A percentile compares a stretch with the other conserved stretches of the same genome.
Conservation (phyloP, 2,329 filamentous ascomycete species). For the Coniella vitis region DNA sequence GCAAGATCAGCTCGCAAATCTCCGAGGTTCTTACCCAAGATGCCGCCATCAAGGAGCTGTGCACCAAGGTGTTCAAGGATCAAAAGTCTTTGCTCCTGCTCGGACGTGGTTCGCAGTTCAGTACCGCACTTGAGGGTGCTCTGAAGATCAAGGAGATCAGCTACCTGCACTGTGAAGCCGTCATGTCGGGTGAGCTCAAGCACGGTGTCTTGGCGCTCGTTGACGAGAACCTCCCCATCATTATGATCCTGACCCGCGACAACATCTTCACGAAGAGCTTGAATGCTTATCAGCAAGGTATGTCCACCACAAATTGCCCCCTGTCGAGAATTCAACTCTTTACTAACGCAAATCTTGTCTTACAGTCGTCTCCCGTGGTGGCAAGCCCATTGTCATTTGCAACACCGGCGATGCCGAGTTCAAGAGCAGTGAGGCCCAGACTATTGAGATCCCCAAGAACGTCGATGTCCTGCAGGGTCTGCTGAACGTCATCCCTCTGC, state of each 20-base stretch:
- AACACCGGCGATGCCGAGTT: conserved; percentile 88
- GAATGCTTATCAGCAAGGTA: conserved; percentile 97
- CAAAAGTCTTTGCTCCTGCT: conserved; percentile 94
- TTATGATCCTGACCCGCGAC: conserved; percentile 98
- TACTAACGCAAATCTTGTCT: conserved; percentile 1
- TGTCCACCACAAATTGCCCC: conserved; percentile 22
- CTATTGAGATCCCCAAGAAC: conserved; percentile 94
- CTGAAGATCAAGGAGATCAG: conserved; percentile 99
- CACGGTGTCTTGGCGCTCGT: conserved; percentile 96
- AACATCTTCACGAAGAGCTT: conserved; percentile 97
- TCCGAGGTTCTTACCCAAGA: conserved; percentile 86
- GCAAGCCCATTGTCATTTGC: conserved; percentile 98
- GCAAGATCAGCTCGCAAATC: conserved; percentile 85
- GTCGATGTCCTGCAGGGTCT: conserved; percentile 94
- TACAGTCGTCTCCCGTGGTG: conserved; percentile 84
- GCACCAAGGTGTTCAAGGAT: conserved; percentile 86
- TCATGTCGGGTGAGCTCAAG: conserved; percentile 99
- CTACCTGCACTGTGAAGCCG: conserved; percentile 97
- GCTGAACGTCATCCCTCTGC: conserved; percentile 93
- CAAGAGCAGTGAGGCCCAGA: conserved; percentile 78
- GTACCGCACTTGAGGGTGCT: conserved; percentile 92
- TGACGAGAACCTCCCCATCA: conserved; percentile 96
- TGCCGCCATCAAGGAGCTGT: conserved; percentile 89
- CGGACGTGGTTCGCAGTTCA: conserved; percentile 92
- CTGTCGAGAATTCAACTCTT: too few relatives aligned